These are phyloP conservation scores for Malassezia japonica DNA, from an alignment of 1,284 basidiomycete species.

Conservation along the genomic window DNA sequence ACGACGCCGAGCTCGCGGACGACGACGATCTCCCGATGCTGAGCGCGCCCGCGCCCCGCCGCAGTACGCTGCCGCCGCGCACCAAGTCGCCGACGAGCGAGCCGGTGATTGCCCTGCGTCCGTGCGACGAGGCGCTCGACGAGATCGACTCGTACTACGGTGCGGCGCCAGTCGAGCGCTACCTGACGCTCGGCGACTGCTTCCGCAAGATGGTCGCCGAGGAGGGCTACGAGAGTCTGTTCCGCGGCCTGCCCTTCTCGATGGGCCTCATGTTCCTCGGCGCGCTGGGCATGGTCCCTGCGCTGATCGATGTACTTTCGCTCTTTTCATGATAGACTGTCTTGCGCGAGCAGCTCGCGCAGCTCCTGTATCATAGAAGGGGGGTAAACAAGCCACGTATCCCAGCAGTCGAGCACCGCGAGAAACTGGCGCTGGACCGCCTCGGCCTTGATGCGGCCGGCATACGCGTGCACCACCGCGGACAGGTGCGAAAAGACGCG, in stretches of 20 bases:
- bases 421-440: conserved; percentile 66
- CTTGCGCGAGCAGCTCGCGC: conserved; percentile 1
- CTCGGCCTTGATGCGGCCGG: conserved; percentile 32
- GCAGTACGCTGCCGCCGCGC: not conserved
- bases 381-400: conserved; percentile 66
- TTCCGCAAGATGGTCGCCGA: conserved; percentile 44
- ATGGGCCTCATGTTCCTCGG: conserved; percentile 4
- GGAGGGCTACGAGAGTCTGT: conserved; percentile 41
- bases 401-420: conserved; percentile 80
- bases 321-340: not conserved
- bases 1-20: conserved; percentile 12
- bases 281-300: not conserved
- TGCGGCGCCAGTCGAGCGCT: conserved; percentile 36
- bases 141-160: conserved; percentile 38
- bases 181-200: conserved; percentile 37
- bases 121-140: conserved; percentile 26
- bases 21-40: conserved; percentile 1
- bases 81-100: conserved; percentile 18
- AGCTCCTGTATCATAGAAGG: conserved; percentile 62
- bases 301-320: not conserved
- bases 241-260: conserved; percentile 39
- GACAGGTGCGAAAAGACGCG: conserved; percentile 34
- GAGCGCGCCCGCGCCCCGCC: not conserved
- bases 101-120: conserved; percentile 44
- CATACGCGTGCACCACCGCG: conserved; percentile 22